Percentiles rank a stretch among this genome's conserved stretches.
These are phyloP conservation scores for Lodderomyces pseudojiufengensis DNA, from an alignment of 1,139 yeast species.

Conservation along the genomic window DNA sequence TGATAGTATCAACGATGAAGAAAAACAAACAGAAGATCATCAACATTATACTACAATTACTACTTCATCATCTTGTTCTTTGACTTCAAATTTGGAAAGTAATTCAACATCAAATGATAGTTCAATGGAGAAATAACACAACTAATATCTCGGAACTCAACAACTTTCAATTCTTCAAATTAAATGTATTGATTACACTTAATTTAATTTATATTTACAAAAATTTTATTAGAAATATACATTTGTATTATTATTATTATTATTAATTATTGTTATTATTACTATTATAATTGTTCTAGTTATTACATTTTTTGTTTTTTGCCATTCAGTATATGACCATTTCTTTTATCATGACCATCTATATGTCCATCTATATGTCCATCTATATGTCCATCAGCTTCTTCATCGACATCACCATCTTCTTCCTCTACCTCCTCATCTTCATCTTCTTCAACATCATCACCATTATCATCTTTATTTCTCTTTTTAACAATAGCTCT, in stretches of 20 bases:
- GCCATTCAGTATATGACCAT: not conserved
- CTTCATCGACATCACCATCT: not conserved
- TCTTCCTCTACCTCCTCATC: not conserved
- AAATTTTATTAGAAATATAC: too few species aligned
- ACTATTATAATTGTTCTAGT: not conserved
- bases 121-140: not conserved
- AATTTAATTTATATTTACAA: too few species aligned
- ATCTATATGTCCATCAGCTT: too few species aligned
- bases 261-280: too few species aligned
- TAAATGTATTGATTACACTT: not conserved
- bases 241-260: too few species aligned
- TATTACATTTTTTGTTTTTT: not conserved
- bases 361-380: too few species aligned
- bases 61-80: too few species aligned
- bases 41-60: too few species aligned
- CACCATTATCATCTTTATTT: slow-evolving; percentile 19
- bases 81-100: too few species aligned
- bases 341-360: not conserved
- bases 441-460: not conserved
- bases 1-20: too few species aligned
- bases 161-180: not conserved
- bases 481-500: slow-evolving; percentile 56
- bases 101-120: too few species aligned
- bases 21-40: too few species aligned
- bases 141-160: not conserved